Evolutionary conservation across 164 flowering plant genomes (phyloP).

Genomic region (Vitis cinerea): DNA sequence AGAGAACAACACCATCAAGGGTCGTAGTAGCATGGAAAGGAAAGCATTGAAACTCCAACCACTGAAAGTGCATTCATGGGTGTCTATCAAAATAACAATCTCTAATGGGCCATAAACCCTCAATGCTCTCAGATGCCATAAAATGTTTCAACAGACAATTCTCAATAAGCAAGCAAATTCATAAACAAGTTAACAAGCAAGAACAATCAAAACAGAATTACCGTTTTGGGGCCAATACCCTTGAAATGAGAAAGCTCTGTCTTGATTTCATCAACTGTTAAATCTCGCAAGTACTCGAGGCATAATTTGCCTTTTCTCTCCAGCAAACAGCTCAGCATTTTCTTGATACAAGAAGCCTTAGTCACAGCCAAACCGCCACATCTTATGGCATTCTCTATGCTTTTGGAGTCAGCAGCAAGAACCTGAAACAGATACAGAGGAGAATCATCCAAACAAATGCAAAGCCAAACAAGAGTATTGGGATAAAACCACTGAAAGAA

Average conservation of each 20-base stretch:
- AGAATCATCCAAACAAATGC: neutral
- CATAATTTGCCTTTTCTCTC: slow-evolving; percentile 74
- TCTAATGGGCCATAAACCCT: neutral
- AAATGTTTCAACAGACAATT: neutral
- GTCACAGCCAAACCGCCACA: slow-evolving; percentile 91
- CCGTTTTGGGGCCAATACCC: slow-evolving; percentile 96
- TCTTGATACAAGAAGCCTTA: slow-evolving; percentile 80
- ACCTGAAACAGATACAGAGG: slow-evolving; percentile 41
- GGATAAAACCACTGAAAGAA: neutral
- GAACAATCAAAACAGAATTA: slow-evolving; percentile 21
- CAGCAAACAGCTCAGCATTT: slow-evolving; percentile 50
- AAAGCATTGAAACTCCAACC: neutral
- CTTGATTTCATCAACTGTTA: slow-evolving; percentile 75
- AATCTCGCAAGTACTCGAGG: slow-evolving; percentile 72
- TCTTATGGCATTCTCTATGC: slow-evolving; percentile 71
- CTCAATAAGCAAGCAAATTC: neutral
- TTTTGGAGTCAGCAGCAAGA: slow-evolving; percentile 63
- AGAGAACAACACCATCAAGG: neutral
- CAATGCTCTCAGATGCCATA: neutral
- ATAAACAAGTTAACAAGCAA: neutral
- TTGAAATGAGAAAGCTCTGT: slow-evolving; percentile 74
- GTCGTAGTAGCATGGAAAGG: neutral
- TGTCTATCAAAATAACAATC: neutral
- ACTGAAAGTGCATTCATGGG: neutral
- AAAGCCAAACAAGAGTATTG: neutral